Evolutionary conservation across 192 early-diverging fungal genomes (phyloP).

Genomic region (Coemansia asiatica): DNA sequence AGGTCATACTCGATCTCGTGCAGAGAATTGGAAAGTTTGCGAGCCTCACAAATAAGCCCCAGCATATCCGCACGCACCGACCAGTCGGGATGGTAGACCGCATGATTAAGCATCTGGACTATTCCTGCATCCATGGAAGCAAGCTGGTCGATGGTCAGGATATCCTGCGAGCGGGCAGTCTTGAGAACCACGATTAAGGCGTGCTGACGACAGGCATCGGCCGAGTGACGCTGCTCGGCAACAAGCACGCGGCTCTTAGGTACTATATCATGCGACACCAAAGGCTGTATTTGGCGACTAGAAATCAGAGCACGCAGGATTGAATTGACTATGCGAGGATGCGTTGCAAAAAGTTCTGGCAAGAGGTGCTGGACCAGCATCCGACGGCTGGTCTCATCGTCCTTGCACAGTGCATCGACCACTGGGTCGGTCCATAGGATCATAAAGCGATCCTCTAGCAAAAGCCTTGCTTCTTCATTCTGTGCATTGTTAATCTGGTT

Average conservation of each 20-base stretch:
- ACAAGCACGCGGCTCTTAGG: slow-evolving; percentile 11
- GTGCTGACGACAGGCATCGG: slow-evolving; percentile 42
- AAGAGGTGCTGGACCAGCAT: slow-evolving; percentile 45
- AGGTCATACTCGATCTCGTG: slow-evolving; percentile 63
- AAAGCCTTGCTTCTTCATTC: background rate
- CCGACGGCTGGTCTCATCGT: slow-evolving; percentile 47
- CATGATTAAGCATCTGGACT: slow-evolving; percentile 55
- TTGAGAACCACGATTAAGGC: slow-evolving; percentile 52
- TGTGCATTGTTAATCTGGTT: slow-evolving; percentile 2
- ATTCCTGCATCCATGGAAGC: slow-evolving; percentile 22
- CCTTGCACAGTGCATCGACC: slow-evolving; percentile 35
- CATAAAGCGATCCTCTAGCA: slow-evolving; percentile 29
- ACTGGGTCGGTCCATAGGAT: slow-evolving; percentile 28
- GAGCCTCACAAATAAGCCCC: slow-evolving; percentile 79
- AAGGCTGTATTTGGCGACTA: background rate
- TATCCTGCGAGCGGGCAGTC: slow-evolving; percentile 37
- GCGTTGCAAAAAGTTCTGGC: slow-evolving; percentile 19
- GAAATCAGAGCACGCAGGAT: slow-evolving; percentile 23
- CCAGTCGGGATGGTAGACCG: slow-evolving; percentile 70
- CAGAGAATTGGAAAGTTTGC: slow-evolving; percentile 64
- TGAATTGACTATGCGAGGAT: slow-evolving; percentile 24
- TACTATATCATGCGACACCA: background rate
- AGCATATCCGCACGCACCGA: slow-evolving; percentile 76
- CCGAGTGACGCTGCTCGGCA: slow-evolving; percentile 20
- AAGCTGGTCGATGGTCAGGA: slow-evolving; percentile 35